Base-by-base conservation (phyloP, 2,329 filamentous ascomycete genomes). In the Microascus cirrosus region DNA sequence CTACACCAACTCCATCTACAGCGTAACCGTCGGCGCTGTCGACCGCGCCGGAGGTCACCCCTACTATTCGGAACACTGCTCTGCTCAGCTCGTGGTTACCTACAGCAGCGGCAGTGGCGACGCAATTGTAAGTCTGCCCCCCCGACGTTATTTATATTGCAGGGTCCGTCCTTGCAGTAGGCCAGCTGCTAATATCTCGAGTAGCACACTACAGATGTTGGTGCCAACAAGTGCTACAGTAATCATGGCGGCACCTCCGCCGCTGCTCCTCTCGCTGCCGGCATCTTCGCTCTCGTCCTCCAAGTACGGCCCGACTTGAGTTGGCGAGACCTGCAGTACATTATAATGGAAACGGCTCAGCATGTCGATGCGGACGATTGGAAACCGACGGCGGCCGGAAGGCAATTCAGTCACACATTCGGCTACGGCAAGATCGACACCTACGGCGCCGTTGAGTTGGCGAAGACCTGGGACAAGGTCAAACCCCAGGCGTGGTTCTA, bases 1-100 rank as follows among this genome's bases (percentile, higher is more conserved):
- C 45, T 99, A 99, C 73, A 99, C 94, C 60, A 99, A 99, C 76
- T 96, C 92, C 69, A 99, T 99, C 65, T 99, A 97, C 78, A 96
- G 91, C 70, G 94, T 99, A 65, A 96, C 92, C 0, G 91, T 99
- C 20, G 94, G 94, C 42, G 93, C 93, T 36, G 87, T 99, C 61
- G 92, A 96, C 69, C 81, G 90, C 60, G 84, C 87, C 63, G 92
- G 93, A 45, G 73, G 82, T n/a, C 93, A 97, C 68, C 92, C 94
- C 0, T 94, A 93, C 70, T 99, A 99, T 71, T 96, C 93, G 0
- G 94, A 99, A 71, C 87, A 90, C 61, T 99, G 94, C 74, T 96
- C 93, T 2, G 94, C 94, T 24, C 90, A 96, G 69, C 77, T 99
- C 53, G 92, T 96, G 2, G 94, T 99, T 11, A 95, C 94, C 0